Base-by-base conservation (phyloP, 148 eudicot genomes). In the Selenicereus undatus region DNA sequence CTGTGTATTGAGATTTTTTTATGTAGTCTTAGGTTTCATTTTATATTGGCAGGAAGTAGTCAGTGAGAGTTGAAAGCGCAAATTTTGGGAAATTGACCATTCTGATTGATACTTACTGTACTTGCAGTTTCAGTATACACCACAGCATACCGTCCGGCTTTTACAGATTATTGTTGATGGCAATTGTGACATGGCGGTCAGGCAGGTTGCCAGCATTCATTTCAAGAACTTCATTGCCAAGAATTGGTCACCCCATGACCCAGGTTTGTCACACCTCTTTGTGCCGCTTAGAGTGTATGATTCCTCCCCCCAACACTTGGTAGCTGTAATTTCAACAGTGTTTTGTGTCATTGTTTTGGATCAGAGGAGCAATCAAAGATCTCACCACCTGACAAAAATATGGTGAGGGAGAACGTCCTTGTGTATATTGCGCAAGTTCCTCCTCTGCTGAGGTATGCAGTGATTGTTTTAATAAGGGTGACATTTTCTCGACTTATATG, bases 121-220 rank as follows among this genome's bases (percentile, higher is more conserved):
- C 27, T 86, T 87, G 86, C 93, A 96, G 99, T 87, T 85, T 79
- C 99, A 96, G 87, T 85, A 82, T 80, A 84, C 96, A 5, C 98
- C 98, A 17, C 99, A 94, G 90, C 98, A 97, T 89, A 88, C 95
- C 48, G 98, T 97, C 70, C 90, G 99, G 89, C 88, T 97, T 73
- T 79, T 97, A 73, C 99, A 94, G 90, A 94, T 97, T 62, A 90
- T 91, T 9, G 97, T 97, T 1, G 99, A 97, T 88, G 94, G 89
- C 45, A 94, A 89, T 81, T 88, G 97, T 16, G 99, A 97, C 62
- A 83, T 92, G 84, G 94, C 93, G 0, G 95, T 97, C n/a, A 84
- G 99, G 74, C 99, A 97, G 86, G 97, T 89, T 79, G 98, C 97
- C 24, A 97, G 99, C 79, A 97, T 97, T 76, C 91, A 93, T 82